Evolutionary conservation across 148 eudicot genomes (phyloP).

Genomic region (Camellia japonica): DNA sequence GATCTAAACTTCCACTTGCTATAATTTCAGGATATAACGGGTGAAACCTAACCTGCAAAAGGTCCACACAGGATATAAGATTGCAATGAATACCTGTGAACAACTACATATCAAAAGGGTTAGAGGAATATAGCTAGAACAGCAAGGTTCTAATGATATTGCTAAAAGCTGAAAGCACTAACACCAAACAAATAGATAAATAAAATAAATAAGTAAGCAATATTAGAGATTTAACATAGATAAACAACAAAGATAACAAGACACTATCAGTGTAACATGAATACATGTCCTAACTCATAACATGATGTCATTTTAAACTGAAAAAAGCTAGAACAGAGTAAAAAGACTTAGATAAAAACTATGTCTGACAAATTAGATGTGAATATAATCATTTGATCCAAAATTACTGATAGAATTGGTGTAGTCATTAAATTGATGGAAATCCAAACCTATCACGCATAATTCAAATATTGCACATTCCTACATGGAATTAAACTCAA

Average conservation of each 20-base stretch:
- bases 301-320: conserved; percentile 1
- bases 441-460: too few relatives aligned
- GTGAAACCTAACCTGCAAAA: conserved; percentile 74
- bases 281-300: background rate
- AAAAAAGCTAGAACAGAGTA: background rate
- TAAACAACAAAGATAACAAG: background rate
- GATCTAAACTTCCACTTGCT: conserved; percentile 98
- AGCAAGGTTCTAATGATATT: conserved; percentile 4
- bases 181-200: conserved; percentile 8
- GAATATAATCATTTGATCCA: too few relatives aligned
- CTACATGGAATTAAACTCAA: too few relatives aligned
- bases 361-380: too few relatives aligned
- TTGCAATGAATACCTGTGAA: background rate
- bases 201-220: background rate
- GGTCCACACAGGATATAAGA: conserved; percentile 17
- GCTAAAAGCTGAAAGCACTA: background rate
- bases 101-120: background rate
- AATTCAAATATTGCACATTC: too few relatives aligned
- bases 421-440: too few relatives aligned
- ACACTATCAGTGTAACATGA: background rate
- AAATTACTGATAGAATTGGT: too few relatives aligned
- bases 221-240: background rate
- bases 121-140: background rate
- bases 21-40: conserved; percentile 65
- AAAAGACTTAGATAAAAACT: too few relatives aligned